Evolutionary conservation across 345 rosid species (phyloP).

Genomic region (Nasturtium officinale): DNA sequence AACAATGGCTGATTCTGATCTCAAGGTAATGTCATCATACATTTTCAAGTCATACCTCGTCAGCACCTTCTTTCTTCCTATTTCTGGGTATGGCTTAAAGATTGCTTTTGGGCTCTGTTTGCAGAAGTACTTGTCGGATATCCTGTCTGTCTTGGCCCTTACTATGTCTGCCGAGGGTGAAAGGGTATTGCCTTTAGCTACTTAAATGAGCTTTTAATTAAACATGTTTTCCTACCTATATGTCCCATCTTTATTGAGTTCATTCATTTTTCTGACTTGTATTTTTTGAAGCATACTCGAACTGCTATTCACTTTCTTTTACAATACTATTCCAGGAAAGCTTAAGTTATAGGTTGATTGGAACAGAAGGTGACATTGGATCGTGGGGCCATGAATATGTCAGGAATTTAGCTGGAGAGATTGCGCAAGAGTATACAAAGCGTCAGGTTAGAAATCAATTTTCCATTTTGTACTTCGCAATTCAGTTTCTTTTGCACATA

Average conservation of each 20-base stretch:
- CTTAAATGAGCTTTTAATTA: background rate
- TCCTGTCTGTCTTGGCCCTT: slow-evolving; percentile 86
- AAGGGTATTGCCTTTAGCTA: slow-evolving; percentile 58
- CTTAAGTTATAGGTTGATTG: slow-evolving; percentile 77
- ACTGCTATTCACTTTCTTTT: slow-evolving; percentile 7
- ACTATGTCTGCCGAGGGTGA: slow-evolving; percentile 99
- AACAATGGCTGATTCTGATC: slow-evolving; percentile 66
- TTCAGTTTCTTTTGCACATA: background rate
- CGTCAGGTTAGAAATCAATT: slow-evolving; percentile 59
- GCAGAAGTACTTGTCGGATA: slow-evolving; percentile 87
- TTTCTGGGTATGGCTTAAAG: slow-evolving; percentile 12
- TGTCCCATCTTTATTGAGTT: background rate
- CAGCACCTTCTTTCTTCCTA: background rate
- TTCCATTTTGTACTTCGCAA: slow-evolving; percentile 2
- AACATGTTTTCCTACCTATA: background rate
- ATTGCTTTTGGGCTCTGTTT: slow-evolving; percentile 34
- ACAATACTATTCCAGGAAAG: slow-evolving; percentile 62
- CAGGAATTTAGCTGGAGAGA: slow-evolving; percentile 94
- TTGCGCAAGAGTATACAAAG: slow-evolving; percentile 71
- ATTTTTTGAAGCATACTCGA: background rate
- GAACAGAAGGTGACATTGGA: slow-evolving; percentile 89
- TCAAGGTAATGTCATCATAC: slow-evolving; percentile 56
- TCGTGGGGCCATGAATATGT: slow-evolving; percentile 99
- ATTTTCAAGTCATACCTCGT: background rate
- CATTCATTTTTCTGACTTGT: background rate